Evolutionary conservation across 768 basidiomycete genomes (phyloP), one percentile per base, ranked within the genome.

Genomic region (Russula sp.): DNA sequence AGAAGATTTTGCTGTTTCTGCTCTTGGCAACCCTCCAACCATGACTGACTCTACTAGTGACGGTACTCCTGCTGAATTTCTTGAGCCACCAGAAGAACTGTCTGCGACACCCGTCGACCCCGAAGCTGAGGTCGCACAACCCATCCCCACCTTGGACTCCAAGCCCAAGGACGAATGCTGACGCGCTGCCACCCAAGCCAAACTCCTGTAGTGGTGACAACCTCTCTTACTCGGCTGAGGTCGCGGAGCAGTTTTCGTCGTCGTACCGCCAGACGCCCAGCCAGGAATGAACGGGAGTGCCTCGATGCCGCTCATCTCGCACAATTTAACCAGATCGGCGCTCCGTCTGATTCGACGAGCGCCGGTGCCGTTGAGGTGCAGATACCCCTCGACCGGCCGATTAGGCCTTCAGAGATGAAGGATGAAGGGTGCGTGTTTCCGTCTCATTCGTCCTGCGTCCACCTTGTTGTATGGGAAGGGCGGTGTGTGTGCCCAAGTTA

Each of bases 361-460:
- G 57, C 61, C 4, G 20, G 35, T 44, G 18, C 10, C 6, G 10
- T 10, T 13, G 57, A 53, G 16, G 58, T 31, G 14, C 59, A 44
- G 16, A 8, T 11, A 71, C 82, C 2, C 27, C 27, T 27, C 27
- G 27, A 27, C 27, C 2, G 90, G 51, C 85, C 83, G 40, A 77
- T 94, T 18, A 82, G 91, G 40, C 90, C 90, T 18, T 88, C 88
- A 11, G 94, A 97, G 75, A 94, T 93, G 91, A 93, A 93, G 75
- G 95, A 97, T 69, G 94, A 96, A 89, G 94, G 94, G 95, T 98
- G 84, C 92, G 94, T 83, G 58, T 40, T 27, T 27, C 22, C 63
- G 54, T 59, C 45, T 57, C 27, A 14, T 34, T 55, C 53, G 45
- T 57, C 50, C 40, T 49, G 22, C 31, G 50, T 55, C 40, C 49